Evolutionary conservation across 257 asterid genomes (phyloP), one percentile per base, ranked within the genome.

Genomic region (Solanum ahanhuiri): DNA sequence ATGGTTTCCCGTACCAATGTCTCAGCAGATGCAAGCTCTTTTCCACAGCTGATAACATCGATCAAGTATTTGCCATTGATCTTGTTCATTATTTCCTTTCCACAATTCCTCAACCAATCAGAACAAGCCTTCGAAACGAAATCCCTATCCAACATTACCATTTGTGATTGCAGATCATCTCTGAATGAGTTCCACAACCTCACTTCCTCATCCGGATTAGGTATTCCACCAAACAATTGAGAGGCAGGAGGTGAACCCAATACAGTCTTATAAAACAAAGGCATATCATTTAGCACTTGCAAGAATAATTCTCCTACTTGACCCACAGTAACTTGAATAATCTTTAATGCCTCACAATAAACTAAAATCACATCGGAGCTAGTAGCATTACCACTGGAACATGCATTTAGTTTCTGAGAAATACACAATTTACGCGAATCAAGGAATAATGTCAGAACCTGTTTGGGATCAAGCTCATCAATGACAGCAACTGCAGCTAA

Each of bases 181-280:
- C 93, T 92, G 87, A 95, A 95, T 86, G 88, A 90, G 86, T 91
- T 97, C 99, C 99, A 97, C 89, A 97, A 86, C 89, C 95, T 93
- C 67, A 94, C 93, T 90, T 97, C 99, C 88, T 94, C 98, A 58
- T 95, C 98, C 3, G 99, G 98, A 89, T 94, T 93, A 1, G 97
- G 99, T 89, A 97, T 93, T 75, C 98, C 99, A 67, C 99, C 99
- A 90, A 95, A 97, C 93, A 97, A 91, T 92, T 97, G 99, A 54
- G 99, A 97, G 87, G 98, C 98, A 7, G 99, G 99, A 30, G 99
- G 99, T 2, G 96, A 91, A 85, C 94, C 96, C 91, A 95, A 87
- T 88, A 94, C 87, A 35, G 93, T 95, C 90, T 94, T 95, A 90
- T 97, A 95, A 90, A 95, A 97, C 92, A 94, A 88, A 86, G 99